Base-by-base conservation (phyloP, 441 rosid species). In the Capsella rubella region DNA sequence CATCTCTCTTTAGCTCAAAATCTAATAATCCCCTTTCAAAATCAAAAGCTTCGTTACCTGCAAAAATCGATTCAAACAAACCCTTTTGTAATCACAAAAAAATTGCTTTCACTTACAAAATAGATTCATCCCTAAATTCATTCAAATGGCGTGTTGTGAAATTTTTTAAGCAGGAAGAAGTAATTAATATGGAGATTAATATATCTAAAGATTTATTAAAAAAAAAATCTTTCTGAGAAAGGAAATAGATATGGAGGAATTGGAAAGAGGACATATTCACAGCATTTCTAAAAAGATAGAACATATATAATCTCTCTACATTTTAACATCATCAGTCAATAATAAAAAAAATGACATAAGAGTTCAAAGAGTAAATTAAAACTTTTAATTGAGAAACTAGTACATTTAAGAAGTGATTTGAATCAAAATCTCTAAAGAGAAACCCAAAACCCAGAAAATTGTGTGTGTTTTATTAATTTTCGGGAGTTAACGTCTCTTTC, bases 41-140 rank as follows among this genome's bases (percentile, higher is more conserved):
- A 29, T 49, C 63, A 39, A 69, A 9, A 18, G 35, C 51, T 40
- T 61, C 45, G 35, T 63, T 69, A 42, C 72, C 76, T 57, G 63
- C 76, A 57, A 71, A 21, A 58, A 47, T 18, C 28, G 16, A 37
- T 60, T 18, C 47, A 27, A 43, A 14, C 5, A 31, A 31, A 31
- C 5, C 56, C 43, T 31, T 53, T 15, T 51, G 46, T 31, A 68
- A 14, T 61, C 46, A 66, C 39, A 66, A 60, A 66, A 7, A 21
- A 21, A 21, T 21, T 21, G 14, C 29, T 58, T 46, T 60, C 50
- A 52, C 63, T 57, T 21, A n/a, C 68, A 59, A 59, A 56, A 56
- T n/a, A 21, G 25, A 46, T 46, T 5, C 70, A 43, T 2, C 45
- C 49, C 8, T 40, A 32, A n/a, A 61, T 28, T 51, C 61, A 62